phyloP scores from a whole-genome alignment of 352 stramenopile genomes.

The Globisporangium paddicum region DNA sequence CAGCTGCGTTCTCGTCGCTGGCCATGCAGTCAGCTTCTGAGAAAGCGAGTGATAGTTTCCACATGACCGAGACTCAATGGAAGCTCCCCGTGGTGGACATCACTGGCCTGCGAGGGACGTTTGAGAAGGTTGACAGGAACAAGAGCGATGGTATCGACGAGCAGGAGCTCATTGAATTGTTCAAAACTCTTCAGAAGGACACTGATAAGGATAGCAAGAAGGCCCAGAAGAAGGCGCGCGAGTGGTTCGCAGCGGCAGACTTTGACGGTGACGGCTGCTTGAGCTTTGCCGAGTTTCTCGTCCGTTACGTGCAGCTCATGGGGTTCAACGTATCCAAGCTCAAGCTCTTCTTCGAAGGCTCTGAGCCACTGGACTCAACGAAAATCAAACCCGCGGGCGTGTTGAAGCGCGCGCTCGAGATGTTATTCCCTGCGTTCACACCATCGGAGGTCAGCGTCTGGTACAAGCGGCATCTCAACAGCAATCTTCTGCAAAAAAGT shows the following conservation, averaged over 20 bases:
- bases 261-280: conserved; percentile 26
- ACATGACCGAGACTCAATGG: neutral
- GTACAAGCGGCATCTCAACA: conserved; percentile 24
- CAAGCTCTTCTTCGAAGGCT: conserved; percentile 31
- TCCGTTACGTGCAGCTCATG: conserved; percentile 52
- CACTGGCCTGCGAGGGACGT: conserved; percentile 28
- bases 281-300: conserved; percentile 60
- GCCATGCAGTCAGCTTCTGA: conserved; percentile 39
- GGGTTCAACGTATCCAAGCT: conserved; percentile 30
- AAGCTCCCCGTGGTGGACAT: conserved; percentile 42
- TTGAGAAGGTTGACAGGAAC: conserved; percentile 34
- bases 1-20: conserved; percentile 47
- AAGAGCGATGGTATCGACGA: conserved; percentile 35
- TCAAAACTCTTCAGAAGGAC: conserved; percentile 31
- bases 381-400: conserved; percentile 28
- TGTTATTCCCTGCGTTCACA: conserved; percentile 23
- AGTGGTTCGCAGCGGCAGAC: conserved; percentile 38
- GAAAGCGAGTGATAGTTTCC: neutral
- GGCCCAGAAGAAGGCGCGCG: conserved; percentile 13
- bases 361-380: conserved; percentile 27
- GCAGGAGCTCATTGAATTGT: conserved; percentile 23
- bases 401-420: conserved; percentile 21
- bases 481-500: conserved; percentile 3
- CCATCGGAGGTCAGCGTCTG: conserved; percentile 26
- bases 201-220: conserved; percentile 8